These are phyloP conservation scores for Phytophthora ramorum DNA, from an alignment of 352 stramenopile genomes.

Conservation along the genomic window DNA sequence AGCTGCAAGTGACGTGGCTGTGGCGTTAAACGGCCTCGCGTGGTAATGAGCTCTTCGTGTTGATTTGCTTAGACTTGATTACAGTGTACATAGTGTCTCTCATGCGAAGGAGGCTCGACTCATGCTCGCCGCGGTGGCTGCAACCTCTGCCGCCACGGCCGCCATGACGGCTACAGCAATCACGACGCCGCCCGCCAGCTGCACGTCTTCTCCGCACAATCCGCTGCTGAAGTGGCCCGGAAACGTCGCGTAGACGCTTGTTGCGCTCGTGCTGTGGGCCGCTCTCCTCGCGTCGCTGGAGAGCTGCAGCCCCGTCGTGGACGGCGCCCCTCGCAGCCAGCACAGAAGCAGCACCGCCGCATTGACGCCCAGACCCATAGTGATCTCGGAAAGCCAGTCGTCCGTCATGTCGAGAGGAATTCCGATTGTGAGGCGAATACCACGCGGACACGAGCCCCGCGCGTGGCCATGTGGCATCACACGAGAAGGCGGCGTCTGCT, in stretches of 20 bases:
- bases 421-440: slow-evolving; percentile 27
- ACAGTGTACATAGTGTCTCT: slow-evolving; percentile 24
- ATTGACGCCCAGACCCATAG: slow-evolving; percentile 18
- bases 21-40: slow-evolving; percentile 6
- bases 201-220: slow-evolving; percentile 29
- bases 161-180: slow-evolving; percentile 24
- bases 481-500: slow-evolving; percentile 5
- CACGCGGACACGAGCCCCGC: slow-evolving; percentile 14
- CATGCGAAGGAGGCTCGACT: slow-evolving; percentile 14
- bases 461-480: slow-evolving; percentile 31
- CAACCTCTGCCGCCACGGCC: slow-evolving; percentile 24
- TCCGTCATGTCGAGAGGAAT: slow-evolving; percentile 25
- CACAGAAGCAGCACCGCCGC: slow-evolving; percentile 23
- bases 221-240: slow-evolving; percentile 29
- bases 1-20: neutral
- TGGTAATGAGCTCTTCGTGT: slow-evolving; percentile 9
- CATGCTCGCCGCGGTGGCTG: slow-evolving; percentile 26
- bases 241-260: slow-evolving; percentile 28
- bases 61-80: slow-evolving; percentile 26
- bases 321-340: slow-evolving; percentile 23
- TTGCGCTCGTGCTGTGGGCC: slow-evolving; percentile 5
- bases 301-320: slow-evolving; percentile 21
- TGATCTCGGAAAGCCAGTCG: slow-evolving; percentile 21
- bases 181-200: slow-evolving; percentile 29
- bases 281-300: slow-evolving; percentile 26